Base-by-base conservation (phyloP, 495 filamentous ascomycete species). In the Mycothermus thermophilus region DNA sequence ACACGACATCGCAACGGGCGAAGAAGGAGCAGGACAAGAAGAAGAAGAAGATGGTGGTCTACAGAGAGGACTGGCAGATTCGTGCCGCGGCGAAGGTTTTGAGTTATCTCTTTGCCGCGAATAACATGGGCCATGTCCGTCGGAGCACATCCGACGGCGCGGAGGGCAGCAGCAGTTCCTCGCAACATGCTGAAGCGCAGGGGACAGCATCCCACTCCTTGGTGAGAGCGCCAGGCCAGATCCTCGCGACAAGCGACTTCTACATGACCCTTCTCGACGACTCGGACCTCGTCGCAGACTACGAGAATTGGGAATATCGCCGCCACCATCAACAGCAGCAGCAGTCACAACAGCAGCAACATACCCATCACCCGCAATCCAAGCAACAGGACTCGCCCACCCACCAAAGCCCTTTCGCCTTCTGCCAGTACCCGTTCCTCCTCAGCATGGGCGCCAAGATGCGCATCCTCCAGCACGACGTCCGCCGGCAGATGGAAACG, bases 391-490 rank as follows among this genome's bases (percentile, higher is more conserved):
- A 11, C 22, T 6, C 6, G 6, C 6, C 22, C 22, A 25, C 22
- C 11, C 75, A 64, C 44, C 64, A 71, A 30, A 70, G 72, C 1
- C 80, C 72, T 41, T 94, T 95, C 46, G 72, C 84, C 3, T 94
- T 95, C 51, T 95, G 86, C 48, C 84, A 93, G 48, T 94, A 88
- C 48, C 87, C 87, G 3, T 93, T 94, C 57, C 81, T 94, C 45
- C 67, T 95, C 20, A 93, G 84, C 34, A 88, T 95, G 44, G 85
- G 83, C 59, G 79, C 85, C 19, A 95, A 95, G 58, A 94, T 92
- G 40, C 81, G 78, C 44, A 92, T 94, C 39, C 61, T 94, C 48
- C 87, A 93, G 52, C 73, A 92, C 48, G 88, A 95, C 55, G 83
- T 85, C 3, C 74, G 79, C 42, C 72, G 87, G 6, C 88, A 94